These are phyloP conservation scores for Erodium moschatum DNA, from an alignment of 441 rosid species.

Conservation along the genomic window DNA sequence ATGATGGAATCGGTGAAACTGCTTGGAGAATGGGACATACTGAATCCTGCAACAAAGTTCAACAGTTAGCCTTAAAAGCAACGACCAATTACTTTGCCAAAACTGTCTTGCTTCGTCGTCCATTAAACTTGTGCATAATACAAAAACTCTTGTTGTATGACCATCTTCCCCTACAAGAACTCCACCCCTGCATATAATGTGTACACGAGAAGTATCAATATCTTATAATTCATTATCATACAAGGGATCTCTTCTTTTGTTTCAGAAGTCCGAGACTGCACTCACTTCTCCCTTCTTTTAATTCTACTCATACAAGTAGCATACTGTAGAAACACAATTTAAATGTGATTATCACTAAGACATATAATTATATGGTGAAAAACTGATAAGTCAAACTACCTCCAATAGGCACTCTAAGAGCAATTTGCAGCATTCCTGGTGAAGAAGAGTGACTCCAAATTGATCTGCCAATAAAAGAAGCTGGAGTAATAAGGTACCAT, in stretches of 20 bases:
- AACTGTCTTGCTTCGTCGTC: constrained; percentile 86
- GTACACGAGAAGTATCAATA: constrained; percentile 86
- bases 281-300: constrained; percentile 58
- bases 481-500: constrained; percentile 66
- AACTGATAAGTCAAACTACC: constrained; percentile 44
- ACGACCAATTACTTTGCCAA: constrained; percentile 48
- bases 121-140: constrained; percentile 89
- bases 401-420: constrained; percentile 83
- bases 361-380: constrained; percentile 15
- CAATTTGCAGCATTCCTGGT: constrained; percentile 93
- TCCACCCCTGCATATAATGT: constrained; percentile 97
- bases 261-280: constrained; percentile 61
- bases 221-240: constrained; percentile 40
- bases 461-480: constrained; percentile 85
- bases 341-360: constrained; percentile 16
- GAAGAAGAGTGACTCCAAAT: constrained; percentile 70
- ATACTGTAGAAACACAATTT: constrained; percentile 31
- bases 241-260: constrained; percentile 57
- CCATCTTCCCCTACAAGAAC: constrained; percentile 84
- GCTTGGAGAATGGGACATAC: constrained; percentile 76
- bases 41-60: constrained; percentile 96
- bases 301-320: constrained; percentile 42
- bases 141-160: constrained; percentile 71
- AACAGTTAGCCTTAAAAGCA: constrained; percentile 57
- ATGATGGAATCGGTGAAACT: constrained; percentile 70